phyloP scores from a whole-genome alignment of 345 rosid genomes.

The Eutrema japonicum region DNA sequence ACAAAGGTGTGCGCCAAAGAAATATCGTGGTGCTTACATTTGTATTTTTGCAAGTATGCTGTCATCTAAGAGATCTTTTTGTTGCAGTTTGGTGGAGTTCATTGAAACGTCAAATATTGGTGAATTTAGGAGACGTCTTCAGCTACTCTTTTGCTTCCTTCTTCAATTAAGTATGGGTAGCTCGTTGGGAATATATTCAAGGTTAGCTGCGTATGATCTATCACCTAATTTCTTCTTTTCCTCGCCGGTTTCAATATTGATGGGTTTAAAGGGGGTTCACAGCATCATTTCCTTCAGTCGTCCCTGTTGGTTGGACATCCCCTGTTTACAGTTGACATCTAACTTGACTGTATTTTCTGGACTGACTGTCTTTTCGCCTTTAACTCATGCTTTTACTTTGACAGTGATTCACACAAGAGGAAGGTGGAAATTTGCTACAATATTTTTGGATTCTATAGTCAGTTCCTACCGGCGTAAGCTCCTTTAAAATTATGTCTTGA shows the following conservation, averaged over 20 bases:
- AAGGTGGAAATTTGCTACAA: constrained; percentile 76
- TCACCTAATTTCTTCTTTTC: constrained; percentile 8
- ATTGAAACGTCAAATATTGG: constrained; percentile 83
- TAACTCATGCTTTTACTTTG: constrained; percentile 17
- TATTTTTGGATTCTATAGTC: constrained; percentile 78
- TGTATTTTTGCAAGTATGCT: constrained; percentile 23
- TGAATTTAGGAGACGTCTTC: constrained; percentile 86
- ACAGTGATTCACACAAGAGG: constrained; percentile 64
- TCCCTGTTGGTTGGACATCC: constrained; percentile 20
- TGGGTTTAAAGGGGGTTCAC: constrained; percentile 21
- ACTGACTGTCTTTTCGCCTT: constrained; percentile 10
- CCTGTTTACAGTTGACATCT: constrained; percentile 13
- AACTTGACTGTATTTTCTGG: constrained; percentile 18
- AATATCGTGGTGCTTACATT: constrained; percentile 21
- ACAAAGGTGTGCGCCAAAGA: constrained; percentile 56
- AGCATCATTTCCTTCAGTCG: constrained; percentile 11
- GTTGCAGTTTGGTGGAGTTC: constrained; percentile 84
- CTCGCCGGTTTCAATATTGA: constrained; percentile 9
- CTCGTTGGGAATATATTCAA: constrained; percentile 60
- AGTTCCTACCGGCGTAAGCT: constrained; percentile 84
- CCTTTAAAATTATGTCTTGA: constrained; percentile 4
- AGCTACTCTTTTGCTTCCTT: constrained; percentile 80
- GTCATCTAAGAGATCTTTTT: constrained; percentile 38
- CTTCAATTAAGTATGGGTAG: constrained; percentile 69
- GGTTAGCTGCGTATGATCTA: constrained; percentile 53